phyloP scores from a whole-genome alignment of 495 filamentous ascomycete species.

The Amorphotheca resinae region DNA sequence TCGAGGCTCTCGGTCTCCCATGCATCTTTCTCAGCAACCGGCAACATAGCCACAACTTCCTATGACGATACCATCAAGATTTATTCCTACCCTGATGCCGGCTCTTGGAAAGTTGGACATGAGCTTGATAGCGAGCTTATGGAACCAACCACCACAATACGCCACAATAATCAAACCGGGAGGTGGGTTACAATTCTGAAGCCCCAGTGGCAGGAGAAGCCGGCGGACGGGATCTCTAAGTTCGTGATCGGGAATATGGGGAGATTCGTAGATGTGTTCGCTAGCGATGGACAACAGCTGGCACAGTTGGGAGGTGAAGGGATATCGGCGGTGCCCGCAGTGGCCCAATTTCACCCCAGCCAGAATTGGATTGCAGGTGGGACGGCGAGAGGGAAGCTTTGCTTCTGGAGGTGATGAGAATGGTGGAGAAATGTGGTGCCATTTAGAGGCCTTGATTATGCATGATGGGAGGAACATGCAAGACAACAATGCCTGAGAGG shows the following conservation, averaged over 20 bases:
- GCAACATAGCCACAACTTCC: constrained; percentile 77
- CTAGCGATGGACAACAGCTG: constrained; percentile 67
- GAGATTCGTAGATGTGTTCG: constrained; percentile 86
- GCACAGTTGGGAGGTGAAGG: constrained; percentile 81
- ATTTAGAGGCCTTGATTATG: neutral
- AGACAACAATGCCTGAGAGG: no score
- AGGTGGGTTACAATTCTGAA: constrained; percentile 66
- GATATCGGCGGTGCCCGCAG: constrained; percentile 89
- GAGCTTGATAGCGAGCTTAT: constrained; percentile 48
- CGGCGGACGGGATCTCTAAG: constrained; percentile 62
- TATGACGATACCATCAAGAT: constrained; percentile 96
- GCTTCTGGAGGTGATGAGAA: constrained; percentile 64
- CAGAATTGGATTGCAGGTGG: constrained; percentile 88
- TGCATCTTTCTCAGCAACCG: constrained; percentile 71
- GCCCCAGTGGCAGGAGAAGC: constrained; percentile 80
- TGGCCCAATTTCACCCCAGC: constrained; percentile 78
- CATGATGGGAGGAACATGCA: no score
- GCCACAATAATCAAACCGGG: constrained; percentile 94
- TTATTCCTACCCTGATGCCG: constrained; percentile 58
- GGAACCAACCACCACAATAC: constrained; percentile 53
- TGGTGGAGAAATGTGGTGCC: neutral
- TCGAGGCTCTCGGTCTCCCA: constrained; percentile 80
- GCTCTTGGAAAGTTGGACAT: constrained; percentile 50
- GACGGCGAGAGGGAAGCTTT: constrained; percentile 85
- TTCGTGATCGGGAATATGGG: constrained; percentile 98